Evolutionary conservation across 805 yeast species (phyloP).

Genomic region (Suhomyces sp.): DNA sequence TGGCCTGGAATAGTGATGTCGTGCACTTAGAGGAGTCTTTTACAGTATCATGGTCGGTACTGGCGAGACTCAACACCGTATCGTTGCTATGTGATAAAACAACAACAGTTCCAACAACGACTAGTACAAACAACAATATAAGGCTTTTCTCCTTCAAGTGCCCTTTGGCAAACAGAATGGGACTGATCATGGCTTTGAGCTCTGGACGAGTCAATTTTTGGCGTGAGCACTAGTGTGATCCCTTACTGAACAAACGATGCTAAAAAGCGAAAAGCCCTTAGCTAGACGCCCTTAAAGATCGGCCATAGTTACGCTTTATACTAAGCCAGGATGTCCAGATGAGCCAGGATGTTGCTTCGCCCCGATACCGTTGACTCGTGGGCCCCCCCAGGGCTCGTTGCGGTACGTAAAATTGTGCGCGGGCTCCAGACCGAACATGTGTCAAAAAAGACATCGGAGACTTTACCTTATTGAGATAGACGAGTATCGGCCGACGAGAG

Average conservation of each 20-base stretch:
- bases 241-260: background rate
- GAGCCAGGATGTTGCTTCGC: background rate
- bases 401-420: background rate
- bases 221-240: background rate
- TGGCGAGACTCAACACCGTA: background rate
- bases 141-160: background rate
- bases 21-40: conserved; percentile 4
- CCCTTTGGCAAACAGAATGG: background rate
- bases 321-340: background rate
- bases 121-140: background rate
- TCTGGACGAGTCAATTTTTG: background rate
- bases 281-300: background rate
- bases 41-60: background rate
- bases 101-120: background rate
- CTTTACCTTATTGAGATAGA: too few relatives aligned
- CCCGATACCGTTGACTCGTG: background rate
- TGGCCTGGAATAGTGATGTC: conserved; percentile 2
- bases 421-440: background rate
- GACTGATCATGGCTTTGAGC: background rate
- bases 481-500: too few relatives aligned
- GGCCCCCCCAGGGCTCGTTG: background rate
- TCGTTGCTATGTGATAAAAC: background rate
- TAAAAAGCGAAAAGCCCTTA: background rate
- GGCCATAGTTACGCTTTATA: background rate
- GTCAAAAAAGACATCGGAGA: background rate